A percentile compares a stretch with the other conserved stretches of the same genome.
Evolutionary conservation across 176 grass and related monocot genomes (phyloP).

Genomic region (Lolium perenne): DNA sequence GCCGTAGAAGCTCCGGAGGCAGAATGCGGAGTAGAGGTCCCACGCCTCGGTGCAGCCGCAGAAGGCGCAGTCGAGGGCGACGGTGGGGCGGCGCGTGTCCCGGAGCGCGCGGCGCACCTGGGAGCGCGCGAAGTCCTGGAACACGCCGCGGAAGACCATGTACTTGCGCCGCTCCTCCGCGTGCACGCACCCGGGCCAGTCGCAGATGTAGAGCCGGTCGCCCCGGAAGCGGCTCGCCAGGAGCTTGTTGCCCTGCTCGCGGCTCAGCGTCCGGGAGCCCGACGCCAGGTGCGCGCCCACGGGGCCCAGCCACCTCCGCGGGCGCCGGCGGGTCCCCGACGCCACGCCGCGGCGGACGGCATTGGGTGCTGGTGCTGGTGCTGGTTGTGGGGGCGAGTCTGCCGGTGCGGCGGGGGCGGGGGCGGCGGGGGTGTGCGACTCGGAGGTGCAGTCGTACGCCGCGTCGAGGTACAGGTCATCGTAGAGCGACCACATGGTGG

Average conservation of each 20-base stretch:
- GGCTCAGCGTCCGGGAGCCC: conserved; percentile 75
- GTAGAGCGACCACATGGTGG: conserved; percentile 74
- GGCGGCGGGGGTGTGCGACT: conserved; percentile 52
- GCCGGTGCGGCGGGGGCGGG: background rate
- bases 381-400: too few species aligned
- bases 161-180: conserved; percentile 86
- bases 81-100: conserved; percentile 65
- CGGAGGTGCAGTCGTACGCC: conserved; percentile 75
- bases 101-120: conserved; percentile 75
- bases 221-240: conserved; percentile 84
- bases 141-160: conserved; percentile 98
- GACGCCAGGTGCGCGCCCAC: conserved; percentile 73
- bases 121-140: conserved; percentile 77
- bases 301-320: conserved; percentile 55
- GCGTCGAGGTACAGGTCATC: conserved; percentile 92
- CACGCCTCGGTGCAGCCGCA: conserved; percentile 71
- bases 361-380: background rate
- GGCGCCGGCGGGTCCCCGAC: conserved; percentile 21
- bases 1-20: conserved; percentile 87
- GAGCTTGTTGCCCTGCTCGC: conserved; percentile 90
- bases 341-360: conserved; percentile 40
- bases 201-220: conserved; percentile 90
- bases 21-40: conserved; percentile 94
- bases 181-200: conserved; percentile 93
- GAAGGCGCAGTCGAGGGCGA: conserved; percentile 82